These are phyloP conservation scores for Sequoiadendron giganteum DNA, from an alignment of 75 land plant species.

Conservation along the genomic window DNA sequence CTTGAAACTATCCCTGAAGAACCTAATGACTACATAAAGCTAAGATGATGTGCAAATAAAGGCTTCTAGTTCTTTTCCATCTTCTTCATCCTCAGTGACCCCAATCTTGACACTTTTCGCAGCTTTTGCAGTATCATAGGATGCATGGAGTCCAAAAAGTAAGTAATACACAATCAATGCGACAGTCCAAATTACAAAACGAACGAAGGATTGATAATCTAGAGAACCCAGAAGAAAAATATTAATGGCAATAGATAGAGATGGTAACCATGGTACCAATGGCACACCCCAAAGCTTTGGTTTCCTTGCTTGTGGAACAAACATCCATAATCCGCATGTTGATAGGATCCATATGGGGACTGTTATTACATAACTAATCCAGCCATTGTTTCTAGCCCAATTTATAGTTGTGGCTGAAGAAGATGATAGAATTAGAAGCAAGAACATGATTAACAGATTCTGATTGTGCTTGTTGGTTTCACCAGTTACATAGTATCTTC, in stretches of 20 bases:
- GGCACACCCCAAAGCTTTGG: conserved; percentile 80
- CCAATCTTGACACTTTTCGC: conserved; percentile 15
- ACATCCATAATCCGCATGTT: conserved; percentile 36
- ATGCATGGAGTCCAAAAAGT: conserved; percentile 79
- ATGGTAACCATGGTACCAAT: conserved; percentile 81
- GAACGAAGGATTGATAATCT: conserved; percentile 55
- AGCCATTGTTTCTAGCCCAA: conserved; percentile 58
- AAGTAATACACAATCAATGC: conserved; percentile 58
- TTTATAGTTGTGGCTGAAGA: conserved; percentile 54
- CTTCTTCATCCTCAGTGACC: conserved; percentile 6
- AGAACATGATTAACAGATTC: conserved; percentile 33
- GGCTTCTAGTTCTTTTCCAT: neutral
- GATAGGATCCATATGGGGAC: conserved; percentile 59
- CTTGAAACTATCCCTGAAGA: too few relatives aligned
- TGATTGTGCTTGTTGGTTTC: conserved; percentile 29
- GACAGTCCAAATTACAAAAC: conserved; percentile 72
- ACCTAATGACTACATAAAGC: too few relatives aligned
- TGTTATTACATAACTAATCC: conserved; percentile 49
- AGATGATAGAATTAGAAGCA: conserved; percentile 41
- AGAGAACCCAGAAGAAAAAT: conserved; percentile 81
- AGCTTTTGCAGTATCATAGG: conserved; percentile 67
- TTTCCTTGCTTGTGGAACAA: conserved; percentile 49
- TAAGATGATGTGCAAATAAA: neutral
- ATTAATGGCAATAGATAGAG: conserved; percentile 74
- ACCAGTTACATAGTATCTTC: conserved; percentile 63